phyloP scores from a whole-genome alignment of 768 basidiomycete genomes.

The Pulveroboletus sp. region DNA sequence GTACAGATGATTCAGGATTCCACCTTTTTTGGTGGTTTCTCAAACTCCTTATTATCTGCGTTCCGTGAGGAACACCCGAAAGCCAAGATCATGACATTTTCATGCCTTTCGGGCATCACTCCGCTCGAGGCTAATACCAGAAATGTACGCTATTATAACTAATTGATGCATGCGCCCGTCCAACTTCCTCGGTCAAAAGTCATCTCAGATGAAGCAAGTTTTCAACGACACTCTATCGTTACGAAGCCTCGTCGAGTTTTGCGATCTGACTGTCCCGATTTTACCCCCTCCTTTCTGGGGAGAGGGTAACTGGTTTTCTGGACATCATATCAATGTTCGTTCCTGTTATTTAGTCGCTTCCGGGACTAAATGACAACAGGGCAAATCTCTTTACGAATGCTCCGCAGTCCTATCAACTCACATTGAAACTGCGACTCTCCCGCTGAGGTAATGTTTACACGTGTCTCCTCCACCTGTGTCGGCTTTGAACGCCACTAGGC shows the following conservation, averaged over 20 bases:
- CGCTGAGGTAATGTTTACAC: constrained; percentile 44
- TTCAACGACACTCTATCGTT: constrained; percentile 64
- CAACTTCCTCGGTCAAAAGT: constrained; percentile 24
- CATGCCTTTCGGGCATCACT: constrained; percentile 47
- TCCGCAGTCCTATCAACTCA: constrained; percentile 58
- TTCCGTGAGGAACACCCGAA: constrained; percentile 69
- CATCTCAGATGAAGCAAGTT: constrained; percentile 36
- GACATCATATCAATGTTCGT: constrained; percentile 16
- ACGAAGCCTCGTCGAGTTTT: constrained; percentile 44
- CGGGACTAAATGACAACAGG: constrained; percentile 21
- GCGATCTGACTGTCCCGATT: constrained; percentile 49
- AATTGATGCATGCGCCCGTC: not conserved
- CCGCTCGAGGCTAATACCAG: constrained; percentile 33
- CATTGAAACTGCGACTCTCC: constrained; percentile 55
- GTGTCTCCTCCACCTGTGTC: not conserved
- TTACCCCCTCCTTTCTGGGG: constrained; percentile 43
- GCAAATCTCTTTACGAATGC: constrained; percentile 39
- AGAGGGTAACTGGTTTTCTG: constrained; percentile 25
- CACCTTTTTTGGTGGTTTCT: constrained; percentile 61
- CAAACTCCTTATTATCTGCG: constrained; percentile 48
- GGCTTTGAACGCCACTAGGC: constrained; percentile 20
- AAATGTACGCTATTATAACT: constrained; percentile 37
- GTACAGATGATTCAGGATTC: constrained; percentile 64
- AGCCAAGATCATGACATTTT: constrained; percentile 51
- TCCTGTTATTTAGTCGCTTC: constrained; percentile 4